Percentiles rank a stretch among this genome's conserved stretches.
These are phyloP conservation scores for Neckera pumila DNA, from an alignment of 225 moss, liverwort and hornwort species.

Conservation along the genomic window DNA sequence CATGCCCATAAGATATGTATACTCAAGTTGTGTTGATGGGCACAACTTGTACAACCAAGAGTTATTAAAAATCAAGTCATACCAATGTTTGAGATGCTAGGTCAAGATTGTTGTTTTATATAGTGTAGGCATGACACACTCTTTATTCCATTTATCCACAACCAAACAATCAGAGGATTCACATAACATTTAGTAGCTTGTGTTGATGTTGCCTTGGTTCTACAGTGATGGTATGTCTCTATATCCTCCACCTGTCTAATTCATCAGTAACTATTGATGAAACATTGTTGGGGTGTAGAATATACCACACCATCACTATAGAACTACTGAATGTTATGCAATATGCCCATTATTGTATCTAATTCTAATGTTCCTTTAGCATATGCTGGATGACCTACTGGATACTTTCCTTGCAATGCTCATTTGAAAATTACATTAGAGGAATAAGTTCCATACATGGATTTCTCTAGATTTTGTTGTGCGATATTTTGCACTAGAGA, in stretches of 20 bases:
- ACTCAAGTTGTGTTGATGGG: fast-evolving
- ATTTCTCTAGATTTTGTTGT: background rate
- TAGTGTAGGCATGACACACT: fast-evolving
- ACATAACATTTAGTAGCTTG: too few relatives aligned
- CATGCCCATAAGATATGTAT: background rate
- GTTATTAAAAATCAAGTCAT: background rate
- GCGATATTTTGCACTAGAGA: background rate
- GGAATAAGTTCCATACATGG: background rate
- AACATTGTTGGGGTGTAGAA: too few relatives aligned
- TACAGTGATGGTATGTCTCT: too few relatives aligned
- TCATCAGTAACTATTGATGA: too few relatives aligned
- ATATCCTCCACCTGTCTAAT: too few relatives aligned
- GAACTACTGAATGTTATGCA: too few relatives aligned
- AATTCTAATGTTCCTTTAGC: fast-evolving
- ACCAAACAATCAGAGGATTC: background rate
- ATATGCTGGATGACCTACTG: fast-evolving
- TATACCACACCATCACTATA: too few relatives aligned
- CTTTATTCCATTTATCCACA: background rate
- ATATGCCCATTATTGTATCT: background rate
- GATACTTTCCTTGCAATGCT: background rate
- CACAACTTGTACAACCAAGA: background rate
- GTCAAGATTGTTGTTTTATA: background rate
- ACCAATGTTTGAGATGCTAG: background rate
- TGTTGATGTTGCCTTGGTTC: too few relatives aligned
- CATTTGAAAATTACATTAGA: too few relatives aligned